Conservation (phyloP, 192 early-diverging fungal species). For the Chytriomyces confervae region DNA sequence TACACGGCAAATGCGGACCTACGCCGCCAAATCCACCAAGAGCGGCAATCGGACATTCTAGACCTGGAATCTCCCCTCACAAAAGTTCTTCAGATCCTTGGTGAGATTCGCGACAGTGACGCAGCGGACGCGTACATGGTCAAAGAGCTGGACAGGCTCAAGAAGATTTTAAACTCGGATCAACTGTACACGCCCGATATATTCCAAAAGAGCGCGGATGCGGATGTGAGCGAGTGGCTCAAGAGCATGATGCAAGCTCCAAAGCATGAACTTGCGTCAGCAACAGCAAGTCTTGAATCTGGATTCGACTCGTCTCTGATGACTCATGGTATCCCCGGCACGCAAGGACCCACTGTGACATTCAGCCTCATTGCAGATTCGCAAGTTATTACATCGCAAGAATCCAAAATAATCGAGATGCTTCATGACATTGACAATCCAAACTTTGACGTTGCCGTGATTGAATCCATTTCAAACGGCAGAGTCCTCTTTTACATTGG, state of each 20-base stretch:
- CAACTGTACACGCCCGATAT: conserved; percentile 49
- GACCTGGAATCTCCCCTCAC: conserved; percentile 56
- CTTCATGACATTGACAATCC: conserved; percentile 32
- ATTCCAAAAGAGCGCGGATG: conserved; percentile 45
- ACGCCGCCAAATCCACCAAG: conserved; percentile 39
- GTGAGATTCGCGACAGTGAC: conserved; percentile 39
- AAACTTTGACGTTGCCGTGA: conserved; percentile 38
- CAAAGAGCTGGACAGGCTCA: conserved; percentile 46
- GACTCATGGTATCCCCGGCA: neutral
- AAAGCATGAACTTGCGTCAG: neutral
- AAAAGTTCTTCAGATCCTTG: conserved; percentile 46
- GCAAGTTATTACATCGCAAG: conserved; percentile 10
- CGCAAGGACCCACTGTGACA: neutral
- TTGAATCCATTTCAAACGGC: conserved; percentile 35
- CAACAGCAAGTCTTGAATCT: too few relatives aligned
- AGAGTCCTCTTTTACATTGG: conserved; percentile 42
- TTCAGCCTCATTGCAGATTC: conserved; percentile 5
- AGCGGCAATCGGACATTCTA: conserved; percentile 37
- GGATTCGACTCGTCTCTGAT: neutral
- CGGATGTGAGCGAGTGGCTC: conserved; percentile 53
- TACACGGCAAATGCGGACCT: conserved; percentile 46
- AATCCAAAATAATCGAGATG: conserved; percentile 17
- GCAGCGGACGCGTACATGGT: conserved; percentile 30
- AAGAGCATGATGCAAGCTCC: conserved; percentile 39
- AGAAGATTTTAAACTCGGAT: conserved; percentile 41